phyloP scores from a whole-genome alignment of 495 filamentous ascomycete genomes.

The Penicillium cosmopolitanum region DNA sequence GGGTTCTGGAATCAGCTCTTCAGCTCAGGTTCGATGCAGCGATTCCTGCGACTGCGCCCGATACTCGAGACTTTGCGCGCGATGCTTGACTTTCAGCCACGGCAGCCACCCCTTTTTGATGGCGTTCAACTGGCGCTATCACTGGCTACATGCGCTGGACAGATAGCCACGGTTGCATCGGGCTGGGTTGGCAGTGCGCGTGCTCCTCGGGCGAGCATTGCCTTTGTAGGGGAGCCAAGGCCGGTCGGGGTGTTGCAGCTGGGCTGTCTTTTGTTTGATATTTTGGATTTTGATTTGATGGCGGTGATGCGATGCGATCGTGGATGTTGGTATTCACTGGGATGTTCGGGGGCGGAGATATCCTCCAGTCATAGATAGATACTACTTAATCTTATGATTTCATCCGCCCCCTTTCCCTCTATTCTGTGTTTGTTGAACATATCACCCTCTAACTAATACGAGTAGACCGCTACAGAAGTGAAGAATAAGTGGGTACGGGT shows the following conservation, averaged over 20 bases:
- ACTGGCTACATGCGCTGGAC: constrained; percentile 24
- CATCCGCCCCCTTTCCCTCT: too few species aligned
- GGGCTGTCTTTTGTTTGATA: neutral
- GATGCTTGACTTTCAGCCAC: constrained; percentile 19
- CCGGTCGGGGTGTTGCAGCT: neutral
- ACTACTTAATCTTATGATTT: too few species aligned
- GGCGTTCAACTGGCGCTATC: constrained; percentile 17
- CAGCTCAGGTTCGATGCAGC: neutral
- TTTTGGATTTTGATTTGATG: neutral
- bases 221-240: constrained; percentile 9
- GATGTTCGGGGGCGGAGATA: too few species aligned
- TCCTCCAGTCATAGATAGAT: too few species aligned
- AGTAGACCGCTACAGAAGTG: too few species aligned
- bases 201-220: constrained; percentile 9
- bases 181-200: constrained; percentile 12
- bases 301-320: neutral
- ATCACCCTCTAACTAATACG: too few species aligned
- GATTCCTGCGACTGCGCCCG: neutral
- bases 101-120: constrained; percentile 14
- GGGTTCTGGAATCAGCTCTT: neutral
- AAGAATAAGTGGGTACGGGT: too few species aligned
- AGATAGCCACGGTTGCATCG: constrained; percentile 33
- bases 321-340: too few species aligned
- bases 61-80: neutral
- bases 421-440: too few species aligned